Evolutionary conservation across 257 asterid genomes (phyloP).

Genomic region (Ocimum tenuiflorum): DNA sequence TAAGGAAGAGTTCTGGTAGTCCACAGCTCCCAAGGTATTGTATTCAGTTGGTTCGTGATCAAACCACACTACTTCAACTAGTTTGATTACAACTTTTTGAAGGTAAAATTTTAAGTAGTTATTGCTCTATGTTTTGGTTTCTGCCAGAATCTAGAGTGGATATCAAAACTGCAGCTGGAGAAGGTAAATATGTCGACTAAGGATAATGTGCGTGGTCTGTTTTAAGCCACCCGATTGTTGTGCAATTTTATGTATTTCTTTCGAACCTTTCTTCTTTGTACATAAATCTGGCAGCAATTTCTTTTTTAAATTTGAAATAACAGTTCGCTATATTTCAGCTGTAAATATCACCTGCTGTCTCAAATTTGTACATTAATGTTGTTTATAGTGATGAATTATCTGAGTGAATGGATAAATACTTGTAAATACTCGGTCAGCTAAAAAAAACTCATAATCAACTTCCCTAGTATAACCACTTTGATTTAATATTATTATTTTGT

Average conservation of each 20-base stretch:
- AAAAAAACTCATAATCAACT: too few relatives aligned
- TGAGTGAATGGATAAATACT: background rate
- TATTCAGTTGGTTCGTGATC: background rate
- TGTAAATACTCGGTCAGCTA: background rate
- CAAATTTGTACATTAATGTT: background rate
- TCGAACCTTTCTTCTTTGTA: background rate
- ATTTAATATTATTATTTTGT: too few relatives aligned
- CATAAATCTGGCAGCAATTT: too few relatives aligned
- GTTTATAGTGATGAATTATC: background rate
- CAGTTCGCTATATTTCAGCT: too few relatives aligned
- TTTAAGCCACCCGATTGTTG: background rate
- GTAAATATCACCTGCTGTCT: background rate
- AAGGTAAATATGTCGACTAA: constrained; percentile 5
- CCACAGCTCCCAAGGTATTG: constrained; percentile 23
- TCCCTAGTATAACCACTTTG: too few relatives aligned
- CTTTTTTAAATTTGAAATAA: too few relatives aligned
- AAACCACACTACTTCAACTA: background rate
- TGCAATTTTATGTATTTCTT: background rate
- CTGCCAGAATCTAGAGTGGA: constrained; percentile 15
- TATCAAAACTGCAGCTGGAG: constrained; percentile 13
- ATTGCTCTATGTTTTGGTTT: background rate
- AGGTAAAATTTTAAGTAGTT: background rate
- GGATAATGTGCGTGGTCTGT: background rate
- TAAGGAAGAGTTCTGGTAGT: constrained; percentile 37
- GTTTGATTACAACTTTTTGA: background rate